These are phyloP conservation scores for Phytophthora melonis DNA, from an alignment of 352 stramenopile genomes.

Conservation along the genomic window DNA sequence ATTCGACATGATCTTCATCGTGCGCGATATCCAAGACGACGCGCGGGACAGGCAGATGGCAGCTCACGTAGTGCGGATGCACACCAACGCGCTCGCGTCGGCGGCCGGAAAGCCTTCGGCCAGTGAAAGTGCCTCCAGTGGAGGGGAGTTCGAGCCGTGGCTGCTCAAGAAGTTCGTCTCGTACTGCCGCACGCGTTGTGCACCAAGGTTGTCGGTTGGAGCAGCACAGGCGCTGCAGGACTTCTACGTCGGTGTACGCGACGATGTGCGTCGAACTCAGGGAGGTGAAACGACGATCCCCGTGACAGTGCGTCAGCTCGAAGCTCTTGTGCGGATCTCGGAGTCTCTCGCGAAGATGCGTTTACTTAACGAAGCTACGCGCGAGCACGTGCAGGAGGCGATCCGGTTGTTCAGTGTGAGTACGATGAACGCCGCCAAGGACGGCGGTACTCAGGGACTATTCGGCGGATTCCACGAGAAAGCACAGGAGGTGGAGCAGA, in stretches of 20 bases:
- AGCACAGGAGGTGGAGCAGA: constrained; percentile 83
- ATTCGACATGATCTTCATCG: constrained; percentile 99
- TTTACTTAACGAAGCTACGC: constrained; percentile 85
- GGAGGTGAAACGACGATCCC: constrained; percentile 90
- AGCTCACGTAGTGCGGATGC: constrained; percentile 98
- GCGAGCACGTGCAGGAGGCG: constrained; percentile 96
- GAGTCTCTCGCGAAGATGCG: constrained; percentile 99
- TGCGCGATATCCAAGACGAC: constrained; percentile 98
- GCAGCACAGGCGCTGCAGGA: constrained; percentile 95
- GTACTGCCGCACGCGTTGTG: constrained; percentile 96
- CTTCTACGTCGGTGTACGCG: constrained; percentile 98
- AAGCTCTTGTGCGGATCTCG: constrained; percentile 97
- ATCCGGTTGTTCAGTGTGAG: constrained; percentile 98
- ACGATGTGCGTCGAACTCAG: constrained; percentile 93
- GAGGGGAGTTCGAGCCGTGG: constrained; percentile 82
- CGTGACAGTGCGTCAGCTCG: constrained; percentile 98
- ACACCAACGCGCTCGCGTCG: constrained; percentile 90
- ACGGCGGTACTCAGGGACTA: constrained; percentile 86
- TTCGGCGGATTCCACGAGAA: constrained; percentile 88
- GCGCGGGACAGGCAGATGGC: constrained; percentile 96
- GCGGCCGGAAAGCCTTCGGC: constrained; percentile 30
- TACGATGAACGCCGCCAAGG: constrained; percentile 97
- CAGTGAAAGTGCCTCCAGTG: constrained; percentile 30
- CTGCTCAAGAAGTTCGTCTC: constrained; percentile 98
- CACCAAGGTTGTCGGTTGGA: constrained; percentile 92